Base-by-base conservation (phyloP, 352 stramenopile species). In the Phytopythium delawarense region DNA sequence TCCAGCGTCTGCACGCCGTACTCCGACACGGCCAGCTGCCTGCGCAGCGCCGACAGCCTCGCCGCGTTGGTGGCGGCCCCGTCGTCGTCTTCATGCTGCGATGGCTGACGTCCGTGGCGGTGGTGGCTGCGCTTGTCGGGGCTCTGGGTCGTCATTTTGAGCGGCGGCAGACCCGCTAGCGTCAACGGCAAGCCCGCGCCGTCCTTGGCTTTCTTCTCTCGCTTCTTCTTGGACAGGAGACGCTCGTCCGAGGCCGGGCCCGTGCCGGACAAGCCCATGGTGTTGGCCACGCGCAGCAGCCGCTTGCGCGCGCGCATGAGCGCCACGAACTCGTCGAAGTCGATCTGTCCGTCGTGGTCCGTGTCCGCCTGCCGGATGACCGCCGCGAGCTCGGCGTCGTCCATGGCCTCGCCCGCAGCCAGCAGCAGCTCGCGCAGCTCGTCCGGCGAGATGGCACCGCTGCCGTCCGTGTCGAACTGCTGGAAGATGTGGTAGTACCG, bases 221-320 rank as follows among this genome's bases (percentile, higher is more conserved):
- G n/a, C 20, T n/a, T 58, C 34, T 58, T 40, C 23, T 58, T 59
- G 53, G 35, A 30, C 32, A 5, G 3, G 7, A 49, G 21, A 6
- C n/a, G 21, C 4, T 35, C 20, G 55, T 23, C 42, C 4, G 23
- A 59, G 30, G 40, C 54, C 13, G 74, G 69, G 0, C 79, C 76
- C 13, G 46, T 76, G 9, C 79, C 74, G 13, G 60, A 76, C 3
- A 77, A 64, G 0, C 85, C 83, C 75, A 92, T 89, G 5, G 77
- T 72, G 51, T 88, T 87, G 2, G 79, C 85, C 1, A 94, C 83
- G 0, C 71, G 67, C 28, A 94, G 66, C 53, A 94, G 68, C 9
- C 87, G 74, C 66, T 92, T 92, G 7, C 85, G 75, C 30, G 85
- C 84, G 7, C 84, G 74, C 85, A 96, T 93, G 28, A 96, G 74